Evolutionary conservation across 2,329 filamentous ascomycete species (phyloP).

Genomic region (Paracorniculantispora psalliotae): DNA sequence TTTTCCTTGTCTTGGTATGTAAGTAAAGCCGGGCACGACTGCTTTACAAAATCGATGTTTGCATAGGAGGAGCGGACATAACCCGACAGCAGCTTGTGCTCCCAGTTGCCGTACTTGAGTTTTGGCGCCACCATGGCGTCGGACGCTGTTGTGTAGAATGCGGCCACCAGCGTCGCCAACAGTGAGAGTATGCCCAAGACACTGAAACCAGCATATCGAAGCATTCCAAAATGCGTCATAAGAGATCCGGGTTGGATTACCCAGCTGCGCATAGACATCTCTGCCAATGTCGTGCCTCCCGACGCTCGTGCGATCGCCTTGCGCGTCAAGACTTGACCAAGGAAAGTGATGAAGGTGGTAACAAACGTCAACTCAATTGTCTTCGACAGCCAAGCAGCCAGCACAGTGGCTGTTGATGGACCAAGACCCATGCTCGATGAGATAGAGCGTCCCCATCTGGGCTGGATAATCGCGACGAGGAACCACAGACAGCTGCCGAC

Average conservation of each 20-base stretch:
- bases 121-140: conserved; percentile 72
- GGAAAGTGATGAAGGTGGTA: conserved; percentile 67
- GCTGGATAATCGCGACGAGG: conserved; percentile 54
- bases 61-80: conserved; percentile 58
- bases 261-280: conserved; percentile 75
- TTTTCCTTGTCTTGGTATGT: conserved; percentile 33
- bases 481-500: conserved; percentile 63
- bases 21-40: conserved; percentile 59
- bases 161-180: conserved; percentile 58
- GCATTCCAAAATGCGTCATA: conserved; percentile 61
- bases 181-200: conserved; percentile 61
- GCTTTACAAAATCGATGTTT: conserved; percentile 52
- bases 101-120: conserved; percentile 53
- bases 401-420: conserved; percentile 59
- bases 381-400: conserved; percentile 69
- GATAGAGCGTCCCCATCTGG: conserved; percentile 57
- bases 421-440: conserved; percentile 47
- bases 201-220: conserved; percentile 59
- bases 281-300: conserved; percentile 65
- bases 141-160: conserved; percentile 72
- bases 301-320: conserved; percentile 57
- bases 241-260: conserved; percentile 67
- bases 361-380: conserved; percentile 74
- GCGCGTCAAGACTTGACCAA: conserved; percentile 71
- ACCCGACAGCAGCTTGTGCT: conserved; percentile 46